phyloP scores from a whole-genome alignment of 2,329 filamentous ascomycete species.

The Fusarium nurragi region DNA sequence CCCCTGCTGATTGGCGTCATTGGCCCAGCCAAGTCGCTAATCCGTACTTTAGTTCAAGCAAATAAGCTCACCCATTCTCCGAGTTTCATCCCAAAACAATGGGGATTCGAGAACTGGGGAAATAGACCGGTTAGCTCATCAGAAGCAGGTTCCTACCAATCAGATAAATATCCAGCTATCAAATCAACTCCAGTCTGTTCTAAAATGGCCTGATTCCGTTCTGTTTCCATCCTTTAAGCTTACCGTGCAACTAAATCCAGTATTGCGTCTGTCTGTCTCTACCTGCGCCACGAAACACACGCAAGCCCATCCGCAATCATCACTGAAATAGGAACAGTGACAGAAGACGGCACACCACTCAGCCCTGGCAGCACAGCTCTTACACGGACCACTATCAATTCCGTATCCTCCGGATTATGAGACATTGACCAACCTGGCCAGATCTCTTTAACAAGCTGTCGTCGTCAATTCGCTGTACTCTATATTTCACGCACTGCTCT shows the following conservation, averaged over 20 bases:
- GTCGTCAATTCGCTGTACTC: too few species aligned
- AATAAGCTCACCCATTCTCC: constrained; percentile 16
- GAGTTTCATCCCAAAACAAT: constrained; percentile 9
- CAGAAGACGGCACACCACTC: neutral
- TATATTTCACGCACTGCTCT: neutral
- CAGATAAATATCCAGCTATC: neutral
- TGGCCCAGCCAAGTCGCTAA: constrained; percentile 18
- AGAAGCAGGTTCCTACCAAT: neutral
- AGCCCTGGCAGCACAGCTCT: constrained; percentile 1
- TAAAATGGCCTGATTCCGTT: neutral
- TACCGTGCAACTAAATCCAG: constrained; percentile 23
- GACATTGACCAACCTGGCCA: neutral
- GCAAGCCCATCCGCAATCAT: constrained; percentile 20
- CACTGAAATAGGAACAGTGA: neutral
- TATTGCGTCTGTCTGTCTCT: neutral
- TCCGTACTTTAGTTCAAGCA: constrained; percentile 27
- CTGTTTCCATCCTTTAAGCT: constrained; percentile 1
- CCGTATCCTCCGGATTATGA: constrained; percentile 3
- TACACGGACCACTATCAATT: neutral
- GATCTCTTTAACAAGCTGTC: neutral
- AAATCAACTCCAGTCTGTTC: neutral
- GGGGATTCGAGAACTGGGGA: constrained; percentile 10
- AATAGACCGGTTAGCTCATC: neutral
- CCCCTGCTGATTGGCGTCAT: constrained; percentile 16
- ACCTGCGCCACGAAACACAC: constrained; percentile 34